These are phyloP conservation scores for Cladorrhinum sp. DNA, from an alignment of 2,329 filamentous ascomycete genomes.

Conservation along the genomic window DNA sequence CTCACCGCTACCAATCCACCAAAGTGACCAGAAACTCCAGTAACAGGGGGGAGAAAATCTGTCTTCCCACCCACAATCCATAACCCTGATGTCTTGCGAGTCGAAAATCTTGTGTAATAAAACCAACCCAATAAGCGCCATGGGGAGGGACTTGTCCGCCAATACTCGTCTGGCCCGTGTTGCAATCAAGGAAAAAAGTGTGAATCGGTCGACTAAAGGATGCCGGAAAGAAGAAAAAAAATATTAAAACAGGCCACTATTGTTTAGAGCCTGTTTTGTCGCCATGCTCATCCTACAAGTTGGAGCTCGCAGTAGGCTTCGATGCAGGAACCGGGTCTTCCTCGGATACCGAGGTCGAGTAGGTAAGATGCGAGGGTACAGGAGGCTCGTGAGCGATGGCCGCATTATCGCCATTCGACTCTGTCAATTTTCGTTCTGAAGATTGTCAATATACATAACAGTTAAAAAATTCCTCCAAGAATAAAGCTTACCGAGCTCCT, in stretches of 20 bases:
- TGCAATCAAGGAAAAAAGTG: neutral
- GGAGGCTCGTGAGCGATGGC: constrained; percentile 45
- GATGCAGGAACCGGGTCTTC: constrained; percentile 31
- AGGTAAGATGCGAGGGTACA: constrained; percentile 48
- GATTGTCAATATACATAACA: constrained; percentile 20
- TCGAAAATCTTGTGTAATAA: neutral
- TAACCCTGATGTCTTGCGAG: neutral
- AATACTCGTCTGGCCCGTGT: no score
- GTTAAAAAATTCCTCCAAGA: neutral
- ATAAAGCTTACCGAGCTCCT: constrained; percentile 61
- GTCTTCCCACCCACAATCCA: neutral
- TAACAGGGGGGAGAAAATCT: neutral
- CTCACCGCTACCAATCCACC: neutral
- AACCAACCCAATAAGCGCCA: neutral
- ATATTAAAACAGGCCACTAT: neutral
- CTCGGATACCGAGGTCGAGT: constrained; percentile 45
- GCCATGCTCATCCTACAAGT: neutral
- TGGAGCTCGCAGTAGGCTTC: neutral
- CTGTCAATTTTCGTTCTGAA: constrained; percentile 51
- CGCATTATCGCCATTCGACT: constrained; percentile 35
- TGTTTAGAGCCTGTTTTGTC: neutral
- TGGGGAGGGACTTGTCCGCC: neutral
- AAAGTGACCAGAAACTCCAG: neutral
- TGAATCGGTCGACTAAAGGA: neutral
- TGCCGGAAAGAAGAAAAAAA: neutral